Evolutionary conservation across 1,284 basidiomycete species (phyloP), one percentile per base, ranked within the genome.

Genomic region (Thelephora terrestris): DNA sequence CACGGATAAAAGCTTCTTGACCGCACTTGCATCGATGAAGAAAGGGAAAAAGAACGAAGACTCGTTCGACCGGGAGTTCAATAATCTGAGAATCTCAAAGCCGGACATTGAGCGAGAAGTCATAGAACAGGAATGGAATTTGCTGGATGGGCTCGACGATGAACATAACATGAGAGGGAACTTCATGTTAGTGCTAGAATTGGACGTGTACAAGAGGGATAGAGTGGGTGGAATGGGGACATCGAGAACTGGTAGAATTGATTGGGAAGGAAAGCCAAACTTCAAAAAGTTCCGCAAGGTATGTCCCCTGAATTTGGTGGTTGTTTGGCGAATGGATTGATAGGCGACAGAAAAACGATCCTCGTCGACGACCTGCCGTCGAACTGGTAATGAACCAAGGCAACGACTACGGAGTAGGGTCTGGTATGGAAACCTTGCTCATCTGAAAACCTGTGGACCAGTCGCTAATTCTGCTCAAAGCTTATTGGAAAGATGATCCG

Each of bases 261-360:
- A 74, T 17, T 84, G 80, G 75, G 65, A 74, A 47, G 79, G 78
- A 0, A 70, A 69, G 50, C 78, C 79, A 1, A 83, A 93, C 61
- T 92, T 84, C 65, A 93, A 93, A 64, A 92, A 87, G 66, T 93
- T 93, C 61, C 89, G 81, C 57, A 84, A 81, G 77, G 88, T 82
- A 24, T 40, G 71, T 59, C 2, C 29, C 3, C n/a, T 9, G 10
- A 23, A 17, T 43, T 46, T n/a, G 17, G 17, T 23, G 43, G 5
- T 36, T 18, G 16, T 7, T 29, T 32, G 2, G 29, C 7, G 42
- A 40, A 35, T 49, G 32, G 49, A 36, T 38, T 43, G 34, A 45
- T 23, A 38, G 4, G n/a, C 2, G 36, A 6, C 23, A 38, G 34
- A 47, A 73, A 66, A 68, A 63, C 58, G 50, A 54, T n/a, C 47